Evolutionary conservation across 108 stramenopile species (phyloP).

Genomic region (Skeletonema costatum): DNA sequence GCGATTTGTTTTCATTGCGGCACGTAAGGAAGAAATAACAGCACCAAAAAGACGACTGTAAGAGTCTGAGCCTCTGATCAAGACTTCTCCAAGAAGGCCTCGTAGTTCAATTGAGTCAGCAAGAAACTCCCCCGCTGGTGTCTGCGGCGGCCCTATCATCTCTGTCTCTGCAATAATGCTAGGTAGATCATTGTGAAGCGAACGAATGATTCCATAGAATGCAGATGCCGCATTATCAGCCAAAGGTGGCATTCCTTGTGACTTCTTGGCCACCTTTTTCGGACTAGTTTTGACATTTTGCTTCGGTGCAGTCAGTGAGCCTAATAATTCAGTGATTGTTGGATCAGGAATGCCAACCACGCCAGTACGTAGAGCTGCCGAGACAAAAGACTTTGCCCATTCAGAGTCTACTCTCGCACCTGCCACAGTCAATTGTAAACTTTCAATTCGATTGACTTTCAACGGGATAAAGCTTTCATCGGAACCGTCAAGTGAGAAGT

Average conservation of each 20-base stretch:
- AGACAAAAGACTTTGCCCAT: conserved; percentile 40
- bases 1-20: conserved; percentile 40
- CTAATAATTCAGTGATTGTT: conserved; percentile 36
- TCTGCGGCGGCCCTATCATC: background rate
- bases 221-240: conserved; percentile 58
- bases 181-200: conserved; percentile 48
- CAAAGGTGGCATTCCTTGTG: conserved; percentile 25
- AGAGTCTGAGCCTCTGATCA: conserved; percentile 48
- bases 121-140: conserved; percentile 54
- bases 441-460: conserved; percentile 32
- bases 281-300: background rate
- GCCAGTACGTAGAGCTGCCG: conserved; percentile 32
- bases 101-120: conserved; percentile 54
- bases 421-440: conserved; percentile 26
- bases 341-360: conserved; percentile 28
- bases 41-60: conserved; percentile 59
- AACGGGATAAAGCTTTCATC: conserved; percentile 6
- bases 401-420: conserved; percentile 36
- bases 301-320: conserved; percentile 21
- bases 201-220: conserved; percentile 61
- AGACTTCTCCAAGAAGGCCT: conserved; percentile 69
- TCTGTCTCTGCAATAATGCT: conserved; percentile 17
- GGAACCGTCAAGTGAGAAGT: conserved; percentile 14
- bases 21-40: conserved; percentile 46
- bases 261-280: background rate